Evolutionary conservation across 805 yeast species (phyloP), one percentile per base, ranked within the genome.

Genomic region (Wickerhamiella hasegawae): DNA sequence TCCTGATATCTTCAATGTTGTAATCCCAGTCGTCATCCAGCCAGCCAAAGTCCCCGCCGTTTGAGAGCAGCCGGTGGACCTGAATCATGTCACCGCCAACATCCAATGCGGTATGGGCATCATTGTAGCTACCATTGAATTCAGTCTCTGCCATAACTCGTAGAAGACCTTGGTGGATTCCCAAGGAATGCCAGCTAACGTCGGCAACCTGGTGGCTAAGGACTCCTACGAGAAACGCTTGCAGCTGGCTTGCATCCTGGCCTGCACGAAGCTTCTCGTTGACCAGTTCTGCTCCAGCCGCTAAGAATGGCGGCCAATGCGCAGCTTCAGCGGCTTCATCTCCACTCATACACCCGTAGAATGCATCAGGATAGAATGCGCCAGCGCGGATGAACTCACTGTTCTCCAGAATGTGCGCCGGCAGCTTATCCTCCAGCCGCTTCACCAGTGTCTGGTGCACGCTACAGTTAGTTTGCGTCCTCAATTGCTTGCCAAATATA

Each of bases 231-330:
- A 76, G 43, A 43, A 76, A 76, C 0, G 76, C 66, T 41, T 68
- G 66, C 9, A 76, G 34, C 14, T 28, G 17, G 11, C 31, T 19
- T 10, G 35, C 28, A 27, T 47, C 44, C 10, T 17, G 17, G 11
- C 41, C 45, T 3, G 31, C 34, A 5, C 40, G 39, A 24, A 58
- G 55, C 34, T 49, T 49, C 19, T 57, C 53, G 20, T 54, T 50
- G 52, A 69, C 69, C 31, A 65, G 53, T 4, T 57, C 42, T 4
- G 69, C 65, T 0, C 74, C 71, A 2, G 53, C 51, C 4, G 57
- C 51, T 11, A 75, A 44, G 45, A 74, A 75, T 1, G 75, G 74
- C 0, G 82, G 81, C 83, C 84, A 76, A 47, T 76, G 83, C 0
- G 74, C 60, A 20, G 58, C 66, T 49, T 76, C 84, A 3, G 79